These are phyloP conservation scores for Colletotrichum siamense DNA, from an alignment of 2,329 filamentous ascomycete species.

Conservation along the genomic window DNA sequence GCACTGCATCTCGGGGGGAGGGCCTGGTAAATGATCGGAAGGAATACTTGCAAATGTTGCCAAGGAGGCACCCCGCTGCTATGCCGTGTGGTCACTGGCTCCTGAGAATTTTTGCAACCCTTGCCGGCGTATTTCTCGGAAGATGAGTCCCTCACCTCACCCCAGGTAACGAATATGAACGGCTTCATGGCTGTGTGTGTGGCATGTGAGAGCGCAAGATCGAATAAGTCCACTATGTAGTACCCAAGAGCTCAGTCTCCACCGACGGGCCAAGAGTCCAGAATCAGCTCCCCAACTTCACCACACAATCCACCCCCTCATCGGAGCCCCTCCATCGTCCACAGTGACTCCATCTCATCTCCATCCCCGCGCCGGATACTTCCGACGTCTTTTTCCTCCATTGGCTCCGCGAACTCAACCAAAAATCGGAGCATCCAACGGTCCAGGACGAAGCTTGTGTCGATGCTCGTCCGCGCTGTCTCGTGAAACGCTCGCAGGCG, in stretches of 20 bases:
- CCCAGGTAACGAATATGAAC: conserved; percentile 6
- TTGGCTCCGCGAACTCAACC: conserved; percentile 33
- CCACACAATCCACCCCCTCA: conserved; percentile 13
- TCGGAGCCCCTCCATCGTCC: conserved; percentile 13
- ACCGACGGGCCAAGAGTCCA: conserved; percentile 15
- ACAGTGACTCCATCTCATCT: conserved; percentile 25
- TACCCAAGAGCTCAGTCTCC: background rate
- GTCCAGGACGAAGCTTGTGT: conserved; percentile 44
- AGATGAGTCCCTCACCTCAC: background rate
- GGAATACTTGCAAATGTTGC: background rate
- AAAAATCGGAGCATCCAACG: conserved; percentile 46
- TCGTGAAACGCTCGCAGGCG: conserved; percentile 46
- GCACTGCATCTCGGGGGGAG: background rate
- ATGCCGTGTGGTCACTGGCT: background rate
- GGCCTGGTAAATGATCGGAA: background rate
- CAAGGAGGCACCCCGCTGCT: background rate
- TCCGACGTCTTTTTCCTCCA: conserved; percentile 30
- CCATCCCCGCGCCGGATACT: conserved; percentile 11
- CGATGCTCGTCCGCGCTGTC: conserved; percentile 40
- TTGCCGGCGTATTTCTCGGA: conserved; percentile 5
- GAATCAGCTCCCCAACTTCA: conserved; percentile 3
- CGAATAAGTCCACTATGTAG: background rate
- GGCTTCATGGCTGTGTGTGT: background rate
- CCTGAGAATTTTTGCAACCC: background rate
- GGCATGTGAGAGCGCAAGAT: conserved; percentile 2